Evolutionary conservation across 2,329 filamentous ascomycete species (phyloP), one percentile per base, ranked within the genome.

Genomic region (Fusarium neocosmosporiellum): DNA sequence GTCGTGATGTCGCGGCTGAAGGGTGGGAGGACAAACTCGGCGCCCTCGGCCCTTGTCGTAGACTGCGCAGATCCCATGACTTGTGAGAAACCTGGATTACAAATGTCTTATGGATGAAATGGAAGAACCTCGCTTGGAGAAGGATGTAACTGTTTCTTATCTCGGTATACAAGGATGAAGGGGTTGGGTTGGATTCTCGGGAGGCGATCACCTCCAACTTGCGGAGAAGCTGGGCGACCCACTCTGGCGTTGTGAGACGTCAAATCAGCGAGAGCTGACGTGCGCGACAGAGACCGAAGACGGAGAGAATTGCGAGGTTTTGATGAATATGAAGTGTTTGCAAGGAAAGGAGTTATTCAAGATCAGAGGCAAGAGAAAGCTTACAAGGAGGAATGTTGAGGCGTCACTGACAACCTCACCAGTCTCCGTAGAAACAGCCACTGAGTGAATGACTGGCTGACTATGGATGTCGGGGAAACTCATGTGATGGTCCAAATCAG

Each of bases 1-100:
- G 90, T 89, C 27, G 82, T 90, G 37, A 93, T 82, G 2, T 80
- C 74, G 13, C 88, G 87, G 20, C 81, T 69, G 39, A 65, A 78
- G 14, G 76, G 70, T 7, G 76, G 76, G 2, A 78, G 67, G 53
- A 69, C 24, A 53, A 78, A 78, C 11, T 78, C 74, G 41, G 54
- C 41, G 13, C 50, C 62, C 14, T 66, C 60, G 8, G 64, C 34
- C 50, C 66, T 69, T 50, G 68, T 48, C 0, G 48, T 41, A 16
- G 71, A 61, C 16, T 64, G 63, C 2, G 69, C 63, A 29, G 63
- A 63, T 5, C 67, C 75, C 74, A 76, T 53, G 29, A 27, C 20
- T 29, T 29, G 16, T n/a, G 20, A 11, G 20, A 29, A 13, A 29
- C 37, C 14, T 7, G 7, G 13, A 24, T 18, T 34, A 33, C 46